These are phyloP conservation scores for Cerioporus squamosus DNA, from an alignment of 1,284 basidiomycete species.

Conservation along the genomic window DNA sequence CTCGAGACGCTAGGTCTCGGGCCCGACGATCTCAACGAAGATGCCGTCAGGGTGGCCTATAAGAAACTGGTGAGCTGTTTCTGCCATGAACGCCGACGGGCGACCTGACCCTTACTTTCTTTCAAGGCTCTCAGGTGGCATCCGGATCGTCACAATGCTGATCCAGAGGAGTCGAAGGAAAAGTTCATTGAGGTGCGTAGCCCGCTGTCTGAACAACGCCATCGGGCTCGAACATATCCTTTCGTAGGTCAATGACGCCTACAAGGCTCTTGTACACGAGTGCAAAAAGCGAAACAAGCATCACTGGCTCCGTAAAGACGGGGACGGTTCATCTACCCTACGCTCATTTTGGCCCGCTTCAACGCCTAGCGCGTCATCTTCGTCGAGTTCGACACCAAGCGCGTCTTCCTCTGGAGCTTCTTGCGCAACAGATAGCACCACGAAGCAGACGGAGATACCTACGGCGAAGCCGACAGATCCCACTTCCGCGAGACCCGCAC, in stretches of 20 bases:
- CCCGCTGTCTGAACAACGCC: constrained; percentile 1
- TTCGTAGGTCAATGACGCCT: constrained; percentile 34
- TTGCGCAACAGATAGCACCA: constrained; percentile 12
- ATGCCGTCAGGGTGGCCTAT: constrained; percentile 87
- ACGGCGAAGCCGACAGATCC: constrained; percentile 4
- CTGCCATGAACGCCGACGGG: constrained; percentile 10
- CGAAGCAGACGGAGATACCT: constrained; percentile 11
- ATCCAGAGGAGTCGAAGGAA: constrained; percentile 61
- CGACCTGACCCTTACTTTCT: constrained; percentile 1
- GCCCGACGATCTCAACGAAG: constrained; percentile 44
- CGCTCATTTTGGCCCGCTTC: constrained; percentile 20
- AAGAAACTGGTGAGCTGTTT: constrained; percentile 68
- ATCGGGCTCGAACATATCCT: background rate
- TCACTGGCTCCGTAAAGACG: constrained; percentile 13
- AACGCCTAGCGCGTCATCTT: constrained; percentile 21
- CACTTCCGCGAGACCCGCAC: constrained; percentile 3
- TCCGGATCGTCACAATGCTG: constrained; percentile 78
- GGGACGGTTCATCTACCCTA: constrained; percentile 8
- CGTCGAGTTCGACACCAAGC: constrained; percentile 14
- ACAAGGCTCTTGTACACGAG: constrained; percentile 27
- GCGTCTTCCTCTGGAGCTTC: constrained; percentile 13
- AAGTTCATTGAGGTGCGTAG: constrained; percentile 75
- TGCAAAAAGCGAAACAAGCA: constrained; percentile 24
- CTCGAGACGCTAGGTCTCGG: constrained; percentile 34
- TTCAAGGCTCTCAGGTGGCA: constrained; percentile 87